phyloP scores from a whole-genome alignment of 2,329 filamentous ascomycete species.

The Plenodomus lindquistii region DNA sequence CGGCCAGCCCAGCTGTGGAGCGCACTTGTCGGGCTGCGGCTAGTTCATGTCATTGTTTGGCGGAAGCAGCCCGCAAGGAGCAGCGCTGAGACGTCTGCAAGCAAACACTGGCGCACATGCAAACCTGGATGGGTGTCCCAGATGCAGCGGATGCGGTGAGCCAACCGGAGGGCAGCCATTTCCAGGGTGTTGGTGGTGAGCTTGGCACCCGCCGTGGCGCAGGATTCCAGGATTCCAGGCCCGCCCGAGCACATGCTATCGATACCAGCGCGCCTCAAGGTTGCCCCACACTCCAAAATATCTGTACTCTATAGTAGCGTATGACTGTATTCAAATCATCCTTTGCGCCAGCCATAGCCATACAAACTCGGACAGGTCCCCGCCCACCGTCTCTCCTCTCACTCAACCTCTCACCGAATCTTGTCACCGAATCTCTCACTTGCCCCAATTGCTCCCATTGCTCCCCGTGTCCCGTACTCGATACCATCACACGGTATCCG shows the following conservation, averaged over 20 bases:
- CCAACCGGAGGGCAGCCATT: too few species aligned
- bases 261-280: background rate
- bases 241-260: background rate
- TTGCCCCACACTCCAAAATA: constrained; percentile 7
- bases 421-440: background rate
- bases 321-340: constrained; percentile 11
- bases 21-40: background rate
- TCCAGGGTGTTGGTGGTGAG: background rate
- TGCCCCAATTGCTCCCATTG: background rate
- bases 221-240: background rate
- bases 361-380: background rate
- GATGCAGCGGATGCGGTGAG: too few species aligned
- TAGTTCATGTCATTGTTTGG: background rate
- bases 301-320: constrained; percentile 11
- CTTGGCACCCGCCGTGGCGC: background rate
- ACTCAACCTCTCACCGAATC: background rate
- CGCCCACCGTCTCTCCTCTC: background rate
- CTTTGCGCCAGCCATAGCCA: background rate
- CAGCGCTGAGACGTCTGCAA: too few species aligned
- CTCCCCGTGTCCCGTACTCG: background rate
- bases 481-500: background rate
- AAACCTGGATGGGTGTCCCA: too few species aligned
- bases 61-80: too few species aligned
- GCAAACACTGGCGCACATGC: too few species aligned
- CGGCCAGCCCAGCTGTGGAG: background rate